These are phyloP conservation scores for Penicillium sp. DNA, from an alignment of 2,329 filamentous ascomycete species.

Conservation along the genomic window DNA sequence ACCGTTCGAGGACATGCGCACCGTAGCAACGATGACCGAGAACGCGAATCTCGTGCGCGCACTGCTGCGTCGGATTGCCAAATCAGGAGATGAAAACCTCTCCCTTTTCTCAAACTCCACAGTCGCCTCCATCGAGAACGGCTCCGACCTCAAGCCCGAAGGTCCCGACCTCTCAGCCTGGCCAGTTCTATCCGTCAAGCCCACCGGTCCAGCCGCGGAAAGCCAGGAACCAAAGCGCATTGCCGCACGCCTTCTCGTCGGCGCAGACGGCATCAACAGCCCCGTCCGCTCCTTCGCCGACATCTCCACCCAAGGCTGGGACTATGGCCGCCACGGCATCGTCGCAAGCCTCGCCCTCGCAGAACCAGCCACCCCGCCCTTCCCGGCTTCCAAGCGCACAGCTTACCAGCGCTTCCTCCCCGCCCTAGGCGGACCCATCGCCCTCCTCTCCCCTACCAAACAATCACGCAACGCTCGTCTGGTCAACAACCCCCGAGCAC, in stretches of 20 bases:
- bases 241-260: slow-evolving; percentile 79
- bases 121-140: slow-evolving; percentile 77
- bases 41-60: slow-evolving; percentile 84
- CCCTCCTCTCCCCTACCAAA: slow-evolving; percentile 86
- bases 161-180: slow-evolving; percentile 77
- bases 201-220: slow-evolving; percentile 39
- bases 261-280: slow-evolving; percentile 92
- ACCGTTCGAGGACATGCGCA: slow-evolving; percentile 52
- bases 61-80: slow-evolving; percentile 68
- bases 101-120: slow-evolving; percentile 72
- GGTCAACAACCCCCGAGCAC: slow-evolving; percentile 83
- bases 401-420: slow-evolving; percentile 96
- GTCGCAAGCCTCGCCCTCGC: slow-evolving; percentile 82
- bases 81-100: slow-evolving; percentile 60
- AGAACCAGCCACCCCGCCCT: slow-evolving; percentile 31
- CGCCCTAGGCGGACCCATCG: slow-evolving; percentile 73
- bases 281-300: slow-evolving; percentile 86
- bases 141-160: slow-evolving; percentile 60
- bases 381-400: slow-evolving; percentile 56
- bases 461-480: slow-evolving; percentile 80
- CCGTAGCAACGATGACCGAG: slow-evolving; percentile 95
- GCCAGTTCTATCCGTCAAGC: slow-evolving; percentile 76
- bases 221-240: slow-evolving; percentile 53
- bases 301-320: slow-evolving; percentile 85
- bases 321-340: slow-evolving; percentile 85